phyloP scores from a whole-genome alignment of 2,329 filamentous ascomycete genomes.

The Cercospora sp. region DNA sequence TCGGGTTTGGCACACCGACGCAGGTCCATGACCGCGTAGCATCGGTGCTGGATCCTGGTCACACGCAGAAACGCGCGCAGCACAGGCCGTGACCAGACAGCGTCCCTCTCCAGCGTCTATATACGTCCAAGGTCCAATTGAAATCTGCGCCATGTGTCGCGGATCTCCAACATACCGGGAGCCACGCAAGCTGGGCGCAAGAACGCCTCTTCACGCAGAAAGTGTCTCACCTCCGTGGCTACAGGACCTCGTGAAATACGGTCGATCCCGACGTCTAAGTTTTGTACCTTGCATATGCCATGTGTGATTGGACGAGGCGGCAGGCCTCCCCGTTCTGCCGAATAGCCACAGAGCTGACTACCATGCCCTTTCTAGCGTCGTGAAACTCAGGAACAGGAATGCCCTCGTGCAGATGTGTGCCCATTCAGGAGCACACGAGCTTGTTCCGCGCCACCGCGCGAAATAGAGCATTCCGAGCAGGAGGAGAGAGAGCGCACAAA shows the following conservation, averaged over 20 bases:
- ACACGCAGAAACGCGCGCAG: conserved; percentile 11
- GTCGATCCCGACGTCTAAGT: conserved; percentile 17
- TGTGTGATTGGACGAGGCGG: conserved; percentile 5
- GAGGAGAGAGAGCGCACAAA: background rate
- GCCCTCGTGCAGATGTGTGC: conserved; percentile 11
- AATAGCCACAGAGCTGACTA: conserved; percentile 3
- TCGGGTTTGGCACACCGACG: conserved; percentile 17
- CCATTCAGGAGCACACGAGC: background rate
- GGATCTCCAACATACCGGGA: background rate
- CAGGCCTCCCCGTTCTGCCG: conserved; percentile 4
- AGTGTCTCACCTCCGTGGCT: conserved; percentile 19
- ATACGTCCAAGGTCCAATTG: background rate
- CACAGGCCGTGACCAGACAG: background rate
- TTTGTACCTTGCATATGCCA: conserved; percentile 24
- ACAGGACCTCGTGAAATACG: conserved; percentile 21
- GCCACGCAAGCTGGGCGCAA: conserved; percentile 7
- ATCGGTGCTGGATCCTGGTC: conserved; percentile 13
- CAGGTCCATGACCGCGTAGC: conserved; percentile 12
- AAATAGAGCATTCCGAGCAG: background rate
- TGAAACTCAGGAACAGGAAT: conserved; percentile 23
- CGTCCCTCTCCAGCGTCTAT: background rate
- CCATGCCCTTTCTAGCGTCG: conserved; percentile 16
- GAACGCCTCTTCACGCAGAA: conserved; percentile 4
- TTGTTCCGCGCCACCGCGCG: background rate
- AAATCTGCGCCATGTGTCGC: background rate